These are phyloP conservation scores for Linderina pennispora DNA, from an alignment of 192 early-diverging fungal species.

Conservation along the genomic window DNA sequence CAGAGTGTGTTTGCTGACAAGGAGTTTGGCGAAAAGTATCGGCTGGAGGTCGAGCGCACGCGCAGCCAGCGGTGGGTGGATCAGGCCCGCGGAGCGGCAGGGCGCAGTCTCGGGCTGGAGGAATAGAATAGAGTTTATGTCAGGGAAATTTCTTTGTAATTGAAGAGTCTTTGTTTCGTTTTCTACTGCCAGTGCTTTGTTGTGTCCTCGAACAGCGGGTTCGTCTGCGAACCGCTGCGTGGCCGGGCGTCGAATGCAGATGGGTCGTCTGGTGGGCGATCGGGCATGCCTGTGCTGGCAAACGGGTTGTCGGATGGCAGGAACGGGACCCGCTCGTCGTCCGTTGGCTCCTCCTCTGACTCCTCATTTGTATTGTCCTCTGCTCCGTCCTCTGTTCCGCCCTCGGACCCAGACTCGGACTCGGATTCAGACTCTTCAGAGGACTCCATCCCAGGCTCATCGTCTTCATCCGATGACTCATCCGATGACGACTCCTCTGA, in stretches of 20 bases:
- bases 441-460: neutral
- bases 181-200: constrained; percentile 39
- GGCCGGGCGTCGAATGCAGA: neutral
- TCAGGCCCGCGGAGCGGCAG: no score
- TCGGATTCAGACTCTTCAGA: neutral
- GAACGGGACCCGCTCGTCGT: constrained; percentile 5
- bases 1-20: constrained; percentile 17
- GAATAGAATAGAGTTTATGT: no score
- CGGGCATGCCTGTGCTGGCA: neutral
- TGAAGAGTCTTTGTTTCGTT: no score
- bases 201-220: constrained; percentile 29
- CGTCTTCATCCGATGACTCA: neutral
- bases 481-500: neutral
- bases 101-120: no score
- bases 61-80: constrained; percentile 33
- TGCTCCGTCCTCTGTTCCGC: neutral
- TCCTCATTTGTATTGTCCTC: neutral
- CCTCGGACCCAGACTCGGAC: neutral
- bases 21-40: constrained; percentile 18
- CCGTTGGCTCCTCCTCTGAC: neutral
- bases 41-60: constrained; percentile 9
- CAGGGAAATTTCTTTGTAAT: no score
- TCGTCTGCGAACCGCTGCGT: constrained; percentile 4
- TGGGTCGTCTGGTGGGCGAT: neutral
- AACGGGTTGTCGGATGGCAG: neutral